Evolutionary conservation across 2,329 filamentous ascomycete species (phyloP).

Genomic region (Talaromyces sp.): DNA sequence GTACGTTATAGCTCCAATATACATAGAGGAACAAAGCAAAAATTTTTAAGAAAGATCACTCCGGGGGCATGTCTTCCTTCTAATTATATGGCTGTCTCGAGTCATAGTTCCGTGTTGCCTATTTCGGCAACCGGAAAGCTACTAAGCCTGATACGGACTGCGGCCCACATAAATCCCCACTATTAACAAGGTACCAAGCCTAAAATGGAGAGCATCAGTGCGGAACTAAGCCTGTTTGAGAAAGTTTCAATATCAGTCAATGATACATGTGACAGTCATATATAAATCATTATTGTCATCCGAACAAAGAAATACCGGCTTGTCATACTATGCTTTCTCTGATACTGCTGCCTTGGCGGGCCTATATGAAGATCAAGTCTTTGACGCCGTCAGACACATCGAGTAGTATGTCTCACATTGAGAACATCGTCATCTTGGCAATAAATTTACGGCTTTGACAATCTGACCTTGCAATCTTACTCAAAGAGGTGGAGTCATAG

Average conservation of each 20-base stretch:
- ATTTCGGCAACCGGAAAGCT: background rate
- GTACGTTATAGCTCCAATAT: background rate
- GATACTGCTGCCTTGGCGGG: no score
- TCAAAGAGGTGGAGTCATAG: background rate
- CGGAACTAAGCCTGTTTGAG: background rate
- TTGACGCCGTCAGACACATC: background rate
- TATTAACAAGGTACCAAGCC: background rate
- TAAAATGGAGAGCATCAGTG: background rate
- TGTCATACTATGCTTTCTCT: background rate
- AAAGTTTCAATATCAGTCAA: background rate
- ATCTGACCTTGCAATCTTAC: background rate
- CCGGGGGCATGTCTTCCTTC: background rate
- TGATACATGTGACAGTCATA: background rate
- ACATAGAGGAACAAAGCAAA: no score
- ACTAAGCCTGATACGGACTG: background rate
- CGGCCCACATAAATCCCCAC: background rate
- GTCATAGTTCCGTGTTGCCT: background rate
- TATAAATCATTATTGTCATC: background rate
- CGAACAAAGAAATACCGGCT: background rate
- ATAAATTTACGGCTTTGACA: background rate
- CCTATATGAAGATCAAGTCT: background rate
- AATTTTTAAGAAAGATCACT: background rate
- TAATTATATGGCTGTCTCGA: background rate
- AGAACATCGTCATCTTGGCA: background rate
- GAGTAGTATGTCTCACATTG: background rate